phyloP scores from a whole-genome alignment of 805 yeast species.

The Saccharomycopsis sp. region DNA sequence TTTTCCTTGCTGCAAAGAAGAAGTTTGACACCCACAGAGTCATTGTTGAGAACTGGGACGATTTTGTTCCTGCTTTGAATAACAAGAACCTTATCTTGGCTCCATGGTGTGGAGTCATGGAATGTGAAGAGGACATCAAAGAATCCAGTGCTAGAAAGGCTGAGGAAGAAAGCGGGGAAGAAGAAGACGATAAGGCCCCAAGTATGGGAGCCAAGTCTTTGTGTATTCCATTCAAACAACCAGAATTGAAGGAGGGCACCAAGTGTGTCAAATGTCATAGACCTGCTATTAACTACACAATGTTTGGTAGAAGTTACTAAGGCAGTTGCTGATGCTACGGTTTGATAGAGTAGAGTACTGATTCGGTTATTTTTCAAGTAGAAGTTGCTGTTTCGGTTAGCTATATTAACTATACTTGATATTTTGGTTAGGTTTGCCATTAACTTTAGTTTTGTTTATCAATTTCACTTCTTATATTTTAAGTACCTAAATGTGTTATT shows the following conservation, averaged over 20 bases:
- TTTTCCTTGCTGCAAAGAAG: constrained; percentile 74
- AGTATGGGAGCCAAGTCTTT: constrained; percentile 98
- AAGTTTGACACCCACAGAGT: constrained; percentile 81
- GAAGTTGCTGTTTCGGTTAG: no score
- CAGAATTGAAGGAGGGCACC: constrained; percentile 67
- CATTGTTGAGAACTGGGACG: constrained; percentile 76
- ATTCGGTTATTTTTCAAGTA: no score
- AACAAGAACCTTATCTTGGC: constrained; percentile 83
- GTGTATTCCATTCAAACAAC: constrained; percentile 95
- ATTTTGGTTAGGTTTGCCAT: no score
- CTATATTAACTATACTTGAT: no score
- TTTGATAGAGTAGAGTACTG: not conserved
- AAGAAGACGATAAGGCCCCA: constrained; percentile 93
- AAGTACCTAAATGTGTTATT: no score
- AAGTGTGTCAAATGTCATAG: constrained; percentile 83
- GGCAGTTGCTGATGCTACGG: not conserved
- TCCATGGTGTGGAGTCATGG: constrained; percentile 96
- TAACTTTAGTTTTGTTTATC: no score
- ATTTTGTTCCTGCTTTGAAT: constrained; percentile 89
- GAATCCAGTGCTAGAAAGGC: constrained; percentile 74
- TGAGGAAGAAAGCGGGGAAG: constrained; percentile 75
- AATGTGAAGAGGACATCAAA: constrained; percentile 96
- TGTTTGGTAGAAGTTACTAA: constrained; percentile 96
- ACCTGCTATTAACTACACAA: constrained; percentile 73
- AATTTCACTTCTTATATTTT: no score